Conservation (phyloP, 805 yeast genomes). For the Hermanozyma aechmeae region DNA sequence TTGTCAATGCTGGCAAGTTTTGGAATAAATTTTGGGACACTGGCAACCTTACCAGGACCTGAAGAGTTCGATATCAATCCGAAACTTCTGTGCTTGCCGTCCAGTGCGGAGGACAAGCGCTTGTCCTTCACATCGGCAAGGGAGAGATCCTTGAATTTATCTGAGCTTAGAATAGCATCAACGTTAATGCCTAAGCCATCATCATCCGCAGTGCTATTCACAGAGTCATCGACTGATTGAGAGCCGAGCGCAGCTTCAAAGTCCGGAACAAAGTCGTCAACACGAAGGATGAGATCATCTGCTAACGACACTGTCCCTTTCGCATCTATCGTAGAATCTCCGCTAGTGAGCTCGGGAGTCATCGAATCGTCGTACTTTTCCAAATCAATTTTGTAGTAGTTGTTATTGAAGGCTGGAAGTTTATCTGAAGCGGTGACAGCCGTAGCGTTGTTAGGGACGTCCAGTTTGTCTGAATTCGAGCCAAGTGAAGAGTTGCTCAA, state of each 20-base stretch:
- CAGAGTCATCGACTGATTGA: not conserved
- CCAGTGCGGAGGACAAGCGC: slow-evolving; percentile 1
- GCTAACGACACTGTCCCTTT: not conserved
- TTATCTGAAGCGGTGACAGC: slow-evolving; percentile 10
- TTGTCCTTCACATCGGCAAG: slow-evolving; percentile 1
- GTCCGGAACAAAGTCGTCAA: slow-evolving; percentile 1
- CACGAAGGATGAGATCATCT: not conserved
- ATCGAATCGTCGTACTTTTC: slow-evolving; percentile 25
- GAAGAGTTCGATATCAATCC: slow-evolving; percentile 12
- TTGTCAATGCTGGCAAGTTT: slow-evolving; percentile 59
- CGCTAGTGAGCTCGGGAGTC: not conserved
- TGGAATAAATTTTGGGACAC: slow-evolving; percentile 18
- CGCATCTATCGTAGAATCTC: not conserved
- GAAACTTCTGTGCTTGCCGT: slow-evolving; percentile 11
- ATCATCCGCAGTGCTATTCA: slow-evolving; percentile 13
- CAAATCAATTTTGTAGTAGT: slow-evolving; percentile 24
- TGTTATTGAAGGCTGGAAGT: slow-evolving; percentile 27
- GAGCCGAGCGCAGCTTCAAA: slow-evolving; percentile 1
- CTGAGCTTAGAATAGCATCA: slow-evolving; percentile 32
- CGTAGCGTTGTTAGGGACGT: not conserved
- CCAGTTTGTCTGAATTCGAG: slow-evolving; percentile 1
- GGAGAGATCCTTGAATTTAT: slow-evolving; percentile 18
- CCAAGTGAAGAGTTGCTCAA: slow-evolving; percentile 3
- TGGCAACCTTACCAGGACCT: not conserved
- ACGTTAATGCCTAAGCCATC: slow-evolving; percentile 35